These are phyloP conservation scores for Monascus purpureus DNA, from an alignment of 495 filamentous ascomycete species.

Conservation along the genomic window DNA sequence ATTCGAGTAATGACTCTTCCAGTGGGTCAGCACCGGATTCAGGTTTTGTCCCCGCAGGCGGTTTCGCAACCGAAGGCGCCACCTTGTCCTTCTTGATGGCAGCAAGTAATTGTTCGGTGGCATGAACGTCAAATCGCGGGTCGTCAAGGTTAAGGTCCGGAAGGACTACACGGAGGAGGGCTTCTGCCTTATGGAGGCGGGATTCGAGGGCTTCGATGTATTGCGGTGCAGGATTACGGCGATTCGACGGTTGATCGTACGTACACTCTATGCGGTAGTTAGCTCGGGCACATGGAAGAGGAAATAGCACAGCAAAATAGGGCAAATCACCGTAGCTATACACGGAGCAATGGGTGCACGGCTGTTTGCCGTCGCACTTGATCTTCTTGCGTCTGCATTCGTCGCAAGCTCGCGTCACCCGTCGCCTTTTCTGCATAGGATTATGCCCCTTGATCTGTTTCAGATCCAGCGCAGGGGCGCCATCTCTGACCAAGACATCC, in stretches of 20 bases:
- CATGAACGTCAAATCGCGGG: slow-evolving; percentile 58
- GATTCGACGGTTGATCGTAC: slow-evolving; percentile 94
- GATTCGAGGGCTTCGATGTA: slow-evolving; percentile 87
- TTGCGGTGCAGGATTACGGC: slow-evolving; percentile 87
- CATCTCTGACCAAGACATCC: slow-evolving; percentile 7
- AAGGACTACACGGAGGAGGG: slow-evolving; percentile 61
- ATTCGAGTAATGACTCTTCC: slow-evolving; percentile 73
- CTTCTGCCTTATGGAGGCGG: slow-evolving; percentile 71
- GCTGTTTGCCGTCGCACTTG: slow-evolving; percentile 96
- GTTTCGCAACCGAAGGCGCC: slow-evolving; percentile 1
- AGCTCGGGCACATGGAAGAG: neutral
- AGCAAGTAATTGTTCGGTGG: slow-evolving; percentile 34
- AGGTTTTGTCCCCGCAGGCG: slow-evolving; percentile 2
- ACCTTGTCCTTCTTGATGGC: slow-evolving; percentile 13
- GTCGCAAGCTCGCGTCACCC: slow-evolving; percentile 87
- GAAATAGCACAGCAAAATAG: neutral
- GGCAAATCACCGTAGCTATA: slow-evolving; percentile 81
- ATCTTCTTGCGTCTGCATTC: slow-evolving; percentile 97
- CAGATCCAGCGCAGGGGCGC: slow-evolving; percentile 7
- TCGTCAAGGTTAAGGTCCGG: slow-evolving; percentile 79
- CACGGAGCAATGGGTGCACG: slow-evolving; percentile 93
- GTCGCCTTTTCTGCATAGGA: slow-evolving; percentile 72
- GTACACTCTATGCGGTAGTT: slow-evolving; percentile 60
- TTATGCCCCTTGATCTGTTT: slow-evolving; percentile 23
- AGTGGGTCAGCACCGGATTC: slow-evolving; percentile 10